phyloP scores from a whole-genome alignment of 2,329 filamentous ascomycete genomes.

The Sodiomyces alkalinus region DNA sequence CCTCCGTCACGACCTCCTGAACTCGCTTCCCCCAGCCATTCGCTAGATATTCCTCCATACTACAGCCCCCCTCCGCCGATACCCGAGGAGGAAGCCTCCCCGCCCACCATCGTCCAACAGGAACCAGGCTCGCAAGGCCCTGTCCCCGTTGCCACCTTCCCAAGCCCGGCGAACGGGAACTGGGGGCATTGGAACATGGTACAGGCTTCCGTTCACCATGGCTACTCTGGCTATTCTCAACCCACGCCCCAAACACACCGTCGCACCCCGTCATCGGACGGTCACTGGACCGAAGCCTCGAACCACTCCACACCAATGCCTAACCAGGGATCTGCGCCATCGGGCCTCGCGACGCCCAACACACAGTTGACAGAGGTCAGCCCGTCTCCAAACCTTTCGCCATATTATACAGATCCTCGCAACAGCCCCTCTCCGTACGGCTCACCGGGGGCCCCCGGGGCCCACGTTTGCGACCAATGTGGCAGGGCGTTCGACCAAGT shows the following conservation, averaged over 20 bases:
- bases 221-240: no score
- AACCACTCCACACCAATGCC: conserved; percentile 27
- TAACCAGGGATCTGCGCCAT: conserved; percentile 21
- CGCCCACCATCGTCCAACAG: no score
- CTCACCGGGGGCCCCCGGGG: conserved; percentile 11
- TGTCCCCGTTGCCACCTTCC: no score
- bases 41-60: no score
- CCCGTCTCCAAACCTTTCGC: conserved; percentile 24
- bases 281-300: conserved; percentile 16
- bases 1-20: no score
- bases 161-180: no score
- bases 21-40: no score
- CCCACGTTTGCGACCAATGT: conserved; percentile 25
- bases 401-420: conserved; percentile 20
- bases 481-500: conserved; percentile 37
- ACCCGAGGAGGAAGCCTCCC: no score
- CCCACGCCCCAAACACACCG: conserved; percentile 4
- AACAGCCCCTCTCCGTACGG: conserved; percentile 20
- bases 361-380: conserved; percentile 26
- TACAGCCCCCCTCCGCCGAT: no score
- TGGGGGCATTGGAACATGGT: no score
- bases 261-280: conserved; percentile 7
- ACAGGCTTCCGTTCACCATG: no score
- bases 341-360: conserved; percentile 29
- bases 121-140: no score